Evolutionary conservation across 75 land plant genomes (phyloP), one percentile per base, ranked within the genome.

Genomic region (Sequoia sempervirens): DNA sequence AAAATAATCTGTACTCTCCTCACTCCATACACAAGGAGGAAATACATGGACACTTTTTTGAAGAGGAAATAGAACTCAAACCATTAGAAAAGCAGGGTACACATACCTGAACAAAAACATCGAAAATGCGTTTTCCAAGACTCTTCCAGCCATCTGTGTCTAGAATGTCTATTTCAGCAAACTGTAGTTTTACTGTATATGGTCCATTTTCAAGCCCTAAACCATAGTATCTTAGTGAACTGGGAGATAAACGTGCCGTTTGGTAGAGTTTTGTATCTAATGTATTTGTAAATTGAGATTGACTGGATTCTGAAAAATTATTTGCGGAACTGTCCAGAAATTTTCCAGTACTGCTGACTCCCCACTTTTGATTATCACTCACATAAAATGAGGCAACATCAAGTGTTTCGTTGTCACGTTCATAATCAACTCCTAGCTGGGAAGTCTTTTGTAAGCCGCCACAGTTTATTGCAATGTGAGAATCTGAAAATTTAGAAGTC

Each of bases 21-120:
- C 5, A 0, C 46, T 6, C 46, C 6, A 6, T 43, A 43, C 46
- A 43, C 18, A 53, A 80, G 0, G 32, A 83, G 7, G 1, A 54
- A 73, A 74, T 34, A 20, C 61, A 53, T 11, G 15, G 64, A 56
- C 52, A 20, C 13, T 18, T 4, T 43, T 38, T 46, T 34, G 11
- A 23, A 11, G 4, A 10, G n/a, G 28, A 69, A 28, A 47, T 28
- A 28, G 20, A 11, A 43, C 5, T 81, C 70, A 68, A 10, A 66
- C 0, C 37, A 54, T 15, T 17, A 15, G 3, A 3, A 54, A 54
- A 54, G 72, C 0, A 5, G 41, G 53, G 20, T 26, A 80, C 9
- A 30, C 80, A 66, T 46, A 93, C 95, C 92, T 94, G 95, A 23
- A 94, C 45, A 86, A 89, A 94, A 75, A 94, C 86, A 84, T 94